Percentiles rank a stretch among this genome's conserved stretches.
phyloP scores from a whole-genome alignment of 805 yeast genomes.

The Schwanniomyces yamadae region DNA sequence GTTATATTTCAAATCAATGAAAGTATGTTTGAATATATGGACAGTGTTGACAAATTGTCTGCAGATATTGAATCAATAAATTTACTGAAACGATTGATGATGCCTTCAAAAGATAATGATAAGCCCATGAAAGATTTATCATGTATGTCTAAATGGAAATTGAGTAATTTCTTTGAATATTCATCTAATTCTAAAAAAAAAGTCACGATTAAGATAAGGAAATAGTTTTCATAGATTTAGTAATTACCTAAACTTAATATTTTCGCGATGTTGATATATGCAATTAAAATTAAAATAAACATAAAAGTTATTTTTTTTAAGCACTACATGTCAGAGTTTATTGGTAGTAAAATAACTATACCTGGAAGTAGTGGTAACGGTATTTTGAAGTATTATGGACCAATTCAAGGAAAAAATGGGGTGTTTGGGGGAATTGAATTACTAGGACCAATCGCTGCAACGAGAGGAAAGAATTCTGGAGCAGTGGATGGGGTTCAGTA shows the following conservation, averaged over 20 bases:
- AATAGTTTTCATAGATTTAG: no score
- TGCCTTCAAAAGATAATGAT: no score
- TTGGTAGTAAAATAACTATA: conserved; percentile 41
- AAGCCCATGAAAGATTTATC: no score
- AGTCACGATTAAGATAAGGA: no score
- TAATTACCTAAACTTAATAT: no score
- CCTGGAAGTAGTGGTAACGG: conserved; percentile 74
- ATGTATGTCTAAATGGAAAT: not conserved
- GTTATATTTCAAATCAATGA: conserved; percentile 28
- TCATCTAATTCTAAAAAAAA: no score
- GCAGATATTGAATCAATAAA: conserved; percentile 5
- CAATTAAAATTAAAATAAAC: conserved; percentile 2
- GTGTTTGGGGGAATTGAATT: conserved; percentile 86
- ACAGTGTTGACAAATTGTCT: conserved; percentile 13
- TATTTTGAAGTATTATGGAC: conserved; percentile 66
- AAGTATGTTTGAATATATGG: conserved; percentile 14
- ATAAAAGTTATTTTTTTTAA: not conserved
- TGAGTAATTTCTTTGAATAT: no score
- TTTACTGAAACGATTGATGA: no score
- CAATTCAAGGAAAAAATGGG: conserved; percentile 69
- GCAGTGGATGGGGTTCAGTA: conserved; percentile 68
- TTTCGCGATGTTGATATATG: no score
- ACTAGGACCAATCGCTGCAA: conserved; percentile 54
- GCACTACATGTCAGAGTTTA: conserved; percentile 25
- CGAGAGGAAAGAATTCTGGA: conserved; percentile 85